phyloP scores from a whole-genome alignment of 192 early-diverging fungal genomes.

The Coemansia sp. region DNA sequence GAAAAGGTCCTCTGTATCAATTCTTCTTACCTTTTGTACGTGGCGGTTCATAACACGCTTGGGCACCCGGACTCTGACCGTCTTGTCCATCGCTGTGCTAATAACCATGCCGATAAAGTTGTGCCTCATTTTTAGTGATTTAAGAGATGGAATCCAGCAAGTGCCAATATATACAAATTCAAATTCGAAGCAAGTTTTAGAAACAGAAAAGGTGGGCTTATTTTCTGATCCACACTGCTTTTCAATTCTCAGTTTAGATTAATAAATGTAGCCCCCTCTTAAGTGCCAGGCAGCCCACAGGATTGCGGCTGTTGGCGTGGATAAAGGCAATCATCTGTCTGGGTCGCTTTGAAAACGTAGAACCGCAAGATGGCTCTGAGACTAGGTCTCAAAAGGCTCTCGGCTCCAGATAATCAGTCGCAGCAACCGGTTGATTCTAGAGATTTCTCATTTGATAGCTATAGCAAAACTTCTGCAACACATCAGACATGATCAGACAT shows the following conservation, averaged over 20 bases:
- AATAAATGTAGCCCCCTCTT: slow-evolving; percentile 18
- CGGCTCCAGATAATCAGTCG: slow-evolving; percentile 23
- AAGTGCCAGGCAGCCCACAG: slow-evolving; percentile 30
- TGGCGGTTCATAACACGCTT: slow-evolving; percentile 74
- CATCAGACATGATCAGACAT: neutral
- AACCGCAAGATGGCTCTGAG: slow-evolving; percentile 32
- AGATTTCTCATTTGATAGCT: neutral
- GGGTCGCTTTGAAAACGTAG: slow-evolving; percentile 25
- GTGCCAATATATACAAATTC: neutral
- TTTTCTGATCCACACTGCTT: neutral
- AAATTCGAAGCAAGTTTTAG: neutral
- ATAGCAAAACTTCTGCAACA: neutral
- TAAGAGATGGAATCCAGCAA: neutral
- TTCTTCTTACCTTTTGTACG: slow-evolving; percentile 72
- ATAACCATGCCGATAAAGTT: slow-evolving; percentile 85
- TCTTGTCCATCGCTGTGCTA: slow-evolving; percentile 85
- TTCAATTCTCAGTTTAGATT: neutral
- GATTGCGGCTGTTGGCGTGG: slow-evolving; percentile 27
- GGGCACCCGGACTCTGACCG: slow-evolving; percentile 84
- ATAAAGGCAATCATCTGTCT: slow-evolving; percentile 33
- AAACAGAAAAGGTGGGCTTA: neutral
- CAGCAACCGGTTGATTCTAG: slow-evolving; percentile 30
- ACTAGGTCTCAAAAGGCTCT: slow-evolving; percentile 9
- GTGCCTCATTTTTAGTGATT: slow-evolving; percentile 58
- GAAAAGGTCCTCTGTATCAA: neutral